Evolutionary conservation across 495 filamentous ascomycete species (phyloP).

Genomic region (Xylaria longipes): DNA sequence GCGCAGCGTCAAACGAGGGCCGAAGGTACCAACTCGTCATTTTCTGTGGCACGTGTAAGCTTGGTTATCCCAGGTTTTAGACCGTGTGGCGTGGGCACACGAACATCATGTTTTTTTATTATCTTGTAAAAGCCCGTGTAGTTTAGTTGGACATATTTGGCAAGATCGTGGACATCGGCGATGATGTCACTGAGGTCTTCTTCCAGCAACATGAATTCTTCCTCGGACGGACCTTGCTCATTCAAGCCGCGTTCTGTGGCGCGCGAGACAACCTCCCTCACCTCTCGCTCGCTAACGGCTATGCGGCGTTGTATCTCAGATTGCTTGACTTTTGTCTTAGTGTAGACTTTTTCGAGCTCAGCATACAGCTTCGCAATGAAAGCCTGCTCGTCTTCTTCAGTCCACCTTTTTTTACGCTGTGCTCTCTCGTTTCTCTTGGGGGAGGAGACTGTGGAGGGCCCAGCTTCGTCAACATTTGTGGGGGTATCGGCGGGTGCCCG

Average conservation of each 20-base stretch:
- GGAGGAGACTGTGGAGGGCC: constrained; percentile 26
- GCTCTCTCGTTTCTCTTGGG: constrained; percentile 58
- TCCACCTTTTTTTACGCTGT: constrained; percentile 71
- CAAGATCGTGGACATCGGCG: constrained; percentile 97
- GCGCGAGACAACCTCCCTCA: constrained; percentile 80
- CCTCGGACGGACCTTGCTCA: constrained; percentile 73
- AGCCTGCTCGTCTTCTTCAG: constrained; percentile 85
- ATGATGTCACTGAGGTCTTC: constrained; percentile 97
- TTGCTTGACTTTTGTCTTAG: constrained; percentile 94
- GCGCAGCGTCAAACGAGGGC: constrained; percentile 88
- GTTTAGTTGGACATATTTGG: constrained; percentile 98
- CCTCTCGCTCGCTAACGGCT: constrained; percentile 82
- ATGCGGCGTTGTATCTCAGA: constrained; percentile 93
- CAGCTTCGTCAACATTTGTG: constrained; percentile 48
- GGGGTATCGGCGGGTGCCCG: constrained; percentile 48
- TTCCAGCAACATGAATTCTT: constrained; percentile 93
- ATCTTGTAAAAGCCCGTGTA: constrained; percentile 99
- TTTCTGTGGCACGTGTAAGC: constrained; percentile 67
- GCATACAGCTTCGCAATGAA: constrained; percentile 87
- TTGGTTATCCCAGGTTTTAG: background rate
- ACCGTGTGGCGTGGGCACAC: constrained; percentile 39
- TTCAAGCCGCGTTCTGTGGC: constrained; percentile 63
- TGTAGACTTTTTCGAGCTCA: constrained; percentile 95
- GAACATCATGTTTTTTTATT: constrained; percentile 98
- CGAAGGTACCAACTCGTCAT: constrained; percentile 91